phyloP scores from a whole-genome alignment of 768 basidiomycete species.

The Zangia roseola region DNA sequence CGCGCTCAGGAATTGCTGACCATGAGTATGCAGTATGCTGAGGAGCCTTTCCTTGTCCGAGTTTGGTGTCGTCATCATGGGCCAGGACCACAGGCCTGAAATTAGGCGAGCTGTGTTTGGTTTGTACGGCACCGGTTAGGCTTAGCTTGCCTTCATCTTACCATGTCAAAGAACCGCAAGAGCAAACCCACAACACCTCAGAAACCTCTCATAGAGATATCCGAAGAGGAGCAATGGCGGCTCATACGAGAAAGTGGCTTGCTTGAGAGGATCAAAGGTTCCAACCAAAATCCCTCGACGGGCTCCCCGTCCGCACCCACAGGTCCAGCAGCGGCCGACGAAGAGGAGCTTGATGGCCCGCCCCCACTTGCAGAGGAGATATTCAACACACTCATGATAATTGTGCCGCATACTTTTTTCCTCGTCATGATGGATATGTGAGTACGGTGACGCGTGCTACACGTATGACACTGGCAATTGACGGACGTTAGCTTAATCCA shows the following conservation, averaged over 20 bases:
- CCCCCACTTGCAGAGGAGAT: slow-evolving; percentile 62
- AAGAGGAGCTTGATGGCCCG: slow-evolving; percentile 34
- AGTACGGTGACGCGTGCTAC: slow-evolving; percentile 27
- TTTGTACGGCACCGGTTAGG: too few species aligned
- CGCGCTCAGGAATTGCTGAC: slow-evolving; percentile 43
- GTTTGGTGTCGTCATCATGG: slow-evolving; percentile 14
- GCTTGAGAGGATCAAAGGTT: slow-evolving; percentile 37
- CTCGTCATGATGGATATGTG: slow-evolving; percentile 85
- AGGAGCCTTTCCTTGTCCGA: slow-evolving; percentile 38
- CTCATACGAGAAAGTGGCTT: slow-evolving; percentile 66
- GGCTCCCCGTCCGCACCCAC: not conserved
- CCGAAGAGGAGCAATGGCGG: slow-evolving; percentile 79
- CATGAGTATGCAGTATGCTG: slow-evolving; percentile 43
- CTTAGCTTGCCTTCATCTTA: too few species aligned
- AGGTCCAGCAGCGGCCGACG: not conserved
- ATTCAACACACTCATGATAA: slow-evolving; percentile 59
- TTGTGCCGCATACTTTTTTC: slow-evolving; percentile 74
- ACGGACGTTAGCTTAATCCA: slow-evolving; percentile 58
- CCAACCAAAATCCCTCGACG: slow-evolving; percentile 5
- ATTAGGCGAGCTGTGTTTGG: too few species aligned
- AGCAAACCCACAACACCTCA: slow-evolving; percentile 10
- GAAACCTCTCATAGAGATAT: slow-evolving; percentile 44
- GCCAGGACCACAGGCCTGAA: too few species aligned
- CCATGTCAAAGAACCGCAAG: slow-evolving; percentile 33
- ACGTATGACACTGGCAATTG: not conserved